Evolutionary conservation across 371 early-diverging fungal genomes (phyloP).

Genomic region (Capillidium heterosporum): DNA sequence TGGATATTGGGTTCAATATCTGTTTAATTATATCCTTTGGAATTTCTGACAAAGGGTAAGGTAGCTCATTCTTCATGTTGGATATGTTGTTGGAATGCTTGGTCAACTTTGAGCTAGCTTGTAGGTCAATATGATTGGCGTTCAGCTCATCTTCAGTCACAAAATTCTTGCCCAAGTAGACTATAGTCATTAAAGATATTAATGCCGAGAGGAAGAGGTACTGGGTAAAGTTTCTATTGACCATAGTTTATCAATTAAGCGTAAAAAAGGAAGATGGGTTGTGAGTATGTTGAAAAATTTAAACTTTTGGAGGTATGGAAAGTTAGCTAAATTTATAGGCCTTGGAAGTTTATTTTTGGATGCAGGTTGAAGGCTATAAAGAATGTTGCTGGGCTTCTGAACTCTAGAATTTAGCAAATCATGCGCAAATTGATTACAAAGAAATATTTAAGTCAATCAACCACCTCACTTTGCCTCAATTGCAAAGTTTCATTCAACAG

Average conservation of each 20-base stretch:
- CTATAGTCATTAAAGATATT: background rate
- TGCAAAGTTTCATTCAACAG: no score
- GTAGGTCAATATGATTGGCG: background rate
- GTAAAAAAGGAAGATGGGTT: background rate
- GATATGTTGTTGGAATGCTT: background rate
- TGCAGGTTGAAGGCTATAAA: no score
- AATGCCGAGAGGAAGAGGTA: background rate
- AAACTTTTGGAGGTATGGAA: background rate
- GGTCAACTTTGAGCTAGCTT: background rate
- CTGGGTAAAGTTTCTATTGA: background rate
- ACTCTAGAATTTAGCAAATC: background rate
- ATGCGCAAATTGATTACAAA: no score
- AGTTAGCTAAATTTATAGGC: no score
- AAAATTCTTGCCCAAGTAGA: background rate
- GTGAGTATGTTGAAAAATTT: background rate
- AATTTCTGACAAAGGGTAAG: background rate
- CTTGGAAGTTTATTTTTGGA: no score
- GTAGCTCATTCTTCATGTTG: background rate
- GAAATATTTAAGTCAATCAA: no score
- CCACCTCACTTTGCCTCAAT: no score
- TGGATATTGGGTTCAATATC: no score
- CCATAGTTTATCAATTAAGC: background rate
- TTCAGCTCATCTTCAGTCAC: background rate
- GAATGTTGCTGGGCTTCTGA: background rate
- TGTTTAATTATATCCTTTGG: background rate